Evolutionary conservation across 768 basidiomycete genomes (phyloP).

Genomic region (Auricularia heimuer): DNA sequence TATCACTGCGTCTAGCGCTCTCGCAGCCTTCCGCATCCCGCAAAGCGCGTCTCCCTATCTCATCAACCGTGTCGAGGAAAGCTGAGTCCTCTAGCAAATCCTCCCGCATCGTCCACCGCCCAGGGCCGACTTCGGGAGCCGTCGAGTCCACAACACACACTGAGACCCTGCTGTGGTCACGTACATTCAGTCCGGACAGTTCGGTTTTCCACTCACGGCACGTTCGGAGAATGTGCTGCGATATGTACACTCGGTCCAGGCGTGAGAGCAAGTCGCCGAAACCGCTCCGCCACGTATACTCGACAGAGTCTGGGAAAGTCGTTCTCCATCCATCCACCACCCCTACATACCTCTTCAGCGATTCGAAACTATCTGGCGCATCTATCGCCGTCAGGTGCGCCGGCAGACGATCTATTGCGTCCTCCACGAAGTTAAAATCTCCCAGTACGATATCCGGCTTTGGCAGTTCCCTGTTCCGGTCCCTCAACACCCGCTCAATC

Average conservation of each 20-base stretch:
- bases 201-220: neutral
- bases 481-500: neutral
- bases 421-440: conserved; percentile 16
- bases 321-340: neutral
- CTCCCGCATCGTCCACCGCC: neutral
- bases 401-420: conserved; percentile 13
- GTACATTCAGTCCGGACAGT: neutral
- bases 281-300: neutral
- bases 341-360: neutral
- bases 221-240: neutral
- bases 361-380: neutral
- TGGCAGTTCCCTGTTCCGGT: neutral
- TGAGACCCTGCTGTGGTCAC: neutral
- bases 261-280: neutral
- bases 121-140: neutral
- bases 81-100: neutral
- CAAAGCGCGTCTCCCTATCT: neutral
- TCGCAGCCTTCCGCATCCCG: neutral
- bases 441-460: conserved; percentile 11
- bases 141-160: neutral
- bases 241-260: neutral
- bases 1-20: neutral
- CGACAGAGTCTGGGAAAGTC: neutral
- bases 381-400: neutral
- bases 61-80: neutral